Evolutionary conservation across 768 basidiomycete genomes (phyloP), one percentile per base, ranked within the genome.

Genomic region (Lactarius sp.): DNA sequence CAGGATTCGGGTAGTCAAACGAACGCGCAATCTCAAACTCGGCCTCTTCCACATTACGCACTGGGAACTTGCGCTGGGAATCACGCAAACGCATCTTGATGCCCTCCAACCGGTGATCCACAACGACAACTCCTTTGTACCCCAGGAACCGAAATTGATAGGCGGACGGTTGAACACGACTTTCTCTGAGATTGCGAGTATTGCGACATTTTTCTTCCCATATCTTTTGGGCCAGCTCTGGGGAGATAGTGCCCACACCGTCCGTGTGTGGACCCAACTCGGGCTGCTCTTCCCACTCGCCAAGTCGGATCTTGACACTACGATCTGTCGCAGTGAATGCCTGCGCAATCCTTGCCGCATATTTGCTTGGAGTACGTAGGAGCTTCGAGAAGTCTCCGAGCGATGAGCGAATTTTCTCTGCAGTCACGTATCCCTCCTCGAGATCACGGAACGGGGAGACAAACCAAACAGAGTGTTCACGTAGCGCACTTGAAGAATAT

Each of bases 391-490:
- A 49, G 12, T 49, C 47, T 10, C 47, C 47, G 13, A 69, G 92
- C 90, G 1, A 87, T 88, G 76, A 67, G 18, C 91, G 80, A 60
- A 94, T 90, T 14, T 65, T 73, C 42, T 80, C 75, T 1, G 87
- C 82, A 14, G 79, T 79, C 34, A 92, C 77, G 46, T 52, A 52
- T 0, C 79, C 80, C 36, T 75, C 76, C 12, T 71, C 70, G 4
- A 75, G 72, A 64, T 83, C 77, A 10, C 74, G 8, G 72, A 92
- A 92, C 0, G 85, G 82, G 59, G 76, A 78, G 71, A 92, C 75
- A 69, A 88, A 92, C 90, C 91, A 93, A 10, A 92, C 90, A 0
- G 87, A 81, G 69, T 93, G 91, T 66, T 87, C 84, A 41, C 85
- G 82, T 27, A 94, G 75, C 4, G 91, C 84, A 2, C 91, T 92